Conservation (phyloP, 345 rosid species). For the Crucihimalaya himalaica region DNA sequence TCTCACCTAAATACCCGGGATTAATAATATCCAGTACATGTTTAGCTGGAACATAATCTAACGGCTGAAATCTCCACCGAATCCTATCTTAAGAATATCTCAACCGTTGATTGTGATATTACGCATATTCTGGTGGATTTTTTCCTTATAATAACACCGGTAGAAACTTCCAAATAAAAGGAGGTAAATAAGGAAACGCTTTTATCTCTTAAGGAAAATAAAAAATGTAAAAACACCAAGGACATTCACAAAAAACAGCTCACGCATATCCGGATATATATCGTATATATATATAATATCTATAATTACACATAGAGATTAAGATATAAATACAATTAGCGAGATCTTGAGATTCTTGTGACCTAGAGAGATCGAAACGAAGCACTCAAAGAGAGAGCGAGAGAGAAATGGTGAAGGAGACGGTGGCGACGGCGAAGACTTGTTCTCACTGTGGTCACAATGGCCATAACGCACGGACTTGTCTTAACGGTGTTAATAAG, state of each 20-base stretch:
- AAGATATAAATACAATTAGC: conserved; percentile 11
- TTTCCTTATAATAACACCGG: conserved; percentile 6
- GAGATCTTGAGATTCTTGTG: not conserved
- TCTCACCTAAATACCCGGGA: not conserved
- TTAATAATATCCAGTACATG: conserved; percentile 13
- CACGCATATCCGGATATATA: conserved; percentile 16
- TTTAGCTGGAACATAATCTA: conserved; percentile 36
- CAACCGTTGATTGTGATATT: conserved; percentile 5
- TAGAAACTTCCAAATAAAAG: conserved; percentile 21
- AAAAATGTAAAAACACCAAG: conserved; percentile 17
- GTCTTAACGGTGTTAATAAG: conserved; percentile 38
- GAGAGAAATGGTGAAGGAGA: conserved; percentile 31
- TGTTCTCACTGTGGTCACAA: conserved; percentile 51
- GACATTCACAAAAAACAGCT: conserved; percentile 30
- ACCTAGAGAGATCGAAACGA: not conserved
- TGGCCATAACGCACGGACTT: conserved; percentile 59
- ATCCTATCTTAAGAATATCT: conserved; percentile 5
- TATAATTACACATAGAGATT: conserved; percentile 14
- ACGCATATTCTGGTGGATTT: conserved; percentile 32
- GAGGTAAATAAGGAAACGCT: conserved; percentile 25
- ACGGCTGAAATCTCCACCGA: conserved; percentile 20
- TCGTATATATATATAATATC: conserved; percentile 16
- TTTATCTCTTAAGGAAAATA: conserved; percentile 7
- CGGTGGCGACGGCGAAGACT: conserved; percentile 41
- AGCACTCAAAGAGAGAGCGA: not conserved